Percentiles rank a stretch among this genome's conserved stretches.
These are phyloP conservation scores for Agapanthus africanus DNA, from an alignment of 106 monocot species.

Conservation along the genomic window DNA sequence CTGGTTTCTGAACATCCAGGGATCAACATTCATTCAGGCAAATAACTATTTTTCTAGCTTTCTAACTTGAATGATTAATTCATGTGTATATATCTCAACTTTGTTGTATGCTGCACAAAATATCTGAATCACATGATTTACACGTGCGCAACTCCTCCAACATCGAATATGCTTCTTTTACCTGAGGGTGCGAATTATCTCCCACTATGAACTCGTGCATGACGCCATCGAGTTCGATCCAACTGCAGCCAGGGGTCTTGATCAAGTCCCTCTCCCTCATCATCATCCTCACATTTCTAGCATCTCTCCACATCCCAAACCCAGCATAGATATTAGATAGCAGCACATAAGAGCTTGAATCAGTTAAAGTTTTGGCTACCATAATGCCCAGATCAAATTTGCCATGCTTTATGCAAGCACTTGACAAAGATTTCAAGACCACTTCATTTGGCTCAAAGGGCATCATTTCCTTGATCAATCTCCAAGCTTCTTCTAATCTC, in stretches of 20 bases:
- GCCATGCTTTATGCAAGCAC: slow-evolving; percentile 45
- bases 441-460: slow-evolving; percentile 45
- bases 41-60: no score
- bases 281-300: slow-evolving; percentile 17
- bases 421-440: slow-evolving; percentile 42
- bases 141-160: not conserved
- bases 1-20: no score
- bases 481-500: slow-evolving; percentile 42
- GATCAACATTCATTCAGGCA: no score
- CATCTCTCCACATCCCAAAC: slow-evolving; percentile 40
- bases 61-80: no score
- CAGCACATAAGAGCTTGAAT: slow-evolving; percentile 33
- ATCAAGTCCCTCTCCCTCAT: slow-evolving; percentile 41
- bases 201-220: slow-evolving; percentile 62
- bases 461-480: slow-evolving; percentile 49
- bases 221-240: slow-evolving; percentile 53
- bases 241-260: slow-evolving; percentile 54
- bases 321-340: slow-evolving; percentile 46
- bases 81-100: not conserved
- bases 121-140: not conserved
- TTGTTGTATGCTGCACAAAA: slow-evolving; percentile 2
- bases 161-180: slow-evolving; percentile 15
- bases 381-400: slow-evolving; percentile 24
- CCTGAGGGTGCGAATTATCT: slow-evolving; percentile 16
- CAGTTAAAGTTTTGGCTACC: slow-evolving; percentile 11